A percentile compares a stretch with the other conserved stretches of the same genome.
Conservation (phyloP, 2,329 filamentous ascomycete species). For the Stagonosporopsis chrysanthemi region DNA sequence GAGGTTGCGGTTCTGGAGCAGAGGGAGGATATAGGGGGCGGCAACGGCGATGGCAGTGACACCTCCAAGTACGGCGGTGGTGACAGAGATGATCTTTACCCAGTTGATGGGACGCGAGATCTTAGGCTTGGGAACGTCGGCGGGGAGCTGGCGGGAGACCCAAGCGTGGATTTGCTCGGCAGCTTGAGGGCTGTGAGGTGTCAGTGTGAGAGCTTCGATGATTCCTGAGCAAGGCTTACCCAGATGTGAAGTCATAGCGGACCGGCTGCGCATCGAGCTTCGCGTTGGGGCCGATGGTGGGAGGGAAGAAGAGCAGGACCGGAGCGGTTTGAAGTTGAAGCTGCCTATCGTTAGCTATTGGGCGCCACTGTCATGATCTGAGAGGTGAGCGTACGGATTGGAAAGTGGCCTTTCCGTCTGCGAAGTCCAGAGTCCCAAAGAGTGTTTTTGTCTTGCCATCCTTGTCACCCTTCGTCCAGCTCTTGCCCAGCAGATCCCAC, state of each 20-base stretch:
- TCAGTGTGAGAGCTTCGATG: not conserved
- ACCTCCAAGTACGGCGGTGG: constrained; percentile 73
- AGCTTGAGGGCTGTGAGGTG: constrained; percentile 65
- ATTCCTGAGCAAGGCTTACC: constrained; percentile 60
- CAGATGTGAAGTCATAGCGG: constrained; percentile 84
- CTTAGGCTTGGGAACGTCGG: constrained; percentile 71
- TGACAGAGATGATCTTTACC: constrained; percentile 71
- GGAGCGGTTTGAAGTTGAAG: constrained; percentile 93
- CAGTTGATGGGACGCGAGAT: constrained; percentile 89
- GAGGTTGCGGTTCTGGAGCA: constrained; percentile 88
- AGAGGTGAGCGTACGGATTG: constrained; percentile 70
- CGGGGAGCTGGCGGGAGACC: constrained; percentile 78
- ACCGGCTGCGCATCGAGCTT: constrained; percentile 71
- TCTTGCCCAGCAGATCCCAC: constrained; percentile 85
- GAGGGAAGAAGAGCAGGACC: constrained; percentile 84
- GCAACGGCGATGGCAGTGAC: constrained; percentile 74
- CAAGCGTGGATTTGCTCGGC: constrained; percentile 83
- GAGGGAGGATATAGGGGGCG: constrained; percentile 79
- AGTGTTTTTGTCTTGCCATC: constrained; percentile 74
- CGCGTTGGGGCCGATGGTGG: constrained; percentile 82
- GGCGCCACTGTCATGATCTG: not conserved
- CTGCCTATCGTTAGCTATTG: constrained; percentile 59
- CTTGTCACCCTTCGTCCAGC: constrained; percentile 87
- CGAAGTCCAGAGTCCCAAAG: constrained; percentile 87
- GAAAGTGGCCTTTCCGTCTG: constrained; percentile 82